Percentiles rank a stretch among this genome's conserved stretches.
Conservation (phyloP, 768 basidiomycete species). For the Daedalea quercina region DNA sequence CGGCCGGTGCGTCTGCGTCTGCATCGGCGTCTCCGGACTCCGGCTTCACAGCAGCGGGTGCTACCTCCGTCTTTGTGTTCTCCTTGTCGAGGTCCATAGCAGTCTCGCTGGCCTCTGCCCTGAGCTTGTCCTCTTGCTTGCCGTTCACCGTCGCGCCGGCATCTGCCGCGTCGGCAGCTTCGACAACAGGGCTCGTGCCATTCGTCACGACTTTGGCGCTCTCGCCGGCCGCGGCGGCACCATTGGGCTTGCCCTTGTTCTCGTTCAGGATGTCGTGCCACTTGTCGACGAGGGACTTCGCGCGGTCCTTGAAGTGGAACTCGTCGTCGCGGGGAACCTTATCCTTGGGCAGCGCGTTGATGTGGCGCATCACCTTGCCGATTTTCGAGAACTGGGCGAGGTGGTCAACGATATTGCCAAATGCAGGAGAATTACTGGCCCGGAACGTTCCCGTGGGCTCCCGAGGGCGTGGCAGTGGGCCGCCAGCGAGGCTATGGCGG, state of each 20-base stretch:
- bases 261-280: conserved; percentile 53
- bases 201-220: conserved; percentile 18
- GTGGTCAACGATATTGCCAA: conserved; percentile 13
- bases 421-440: conserved; percentile 9
- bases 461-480: conserved; percentile 8
- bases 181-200: conserved; percentile 11
- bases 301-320: conserved; percentile 66
- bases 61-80: conserved; percentile 13
- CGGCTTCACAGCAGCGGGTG: conserved; percentile 20
- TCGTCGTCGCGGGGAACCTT: conserved; percentile 61
- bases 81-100: conserved; percentile 31
- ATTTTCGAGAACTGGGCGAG: conserved; percentile 66
- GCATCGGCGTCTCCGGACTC: conserved; percentile 13
- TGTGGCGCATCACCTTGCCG: conserved; percentile 86
- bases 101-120: conserved; percentile 9
- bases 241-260: conserved; percentile 18
- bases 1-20: conserved; percentile 11
- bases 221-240: conserved; percentile 11
- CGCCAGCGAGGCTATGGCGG: conserved; percentile 29
- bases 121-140: conserved; percentile 8
- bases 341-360: conserved; percentile 46
- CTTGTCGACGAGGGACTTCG: conserved; percentile 60
- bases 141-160: conserved; percentile 9
- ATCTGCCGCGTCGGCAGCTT: conserved; percentile 17
- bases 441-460: conserved; percentile 13